Conservation (phyloP, 495 filamentous ascomycete species). For the Apiosordaria backusii region DNA sequence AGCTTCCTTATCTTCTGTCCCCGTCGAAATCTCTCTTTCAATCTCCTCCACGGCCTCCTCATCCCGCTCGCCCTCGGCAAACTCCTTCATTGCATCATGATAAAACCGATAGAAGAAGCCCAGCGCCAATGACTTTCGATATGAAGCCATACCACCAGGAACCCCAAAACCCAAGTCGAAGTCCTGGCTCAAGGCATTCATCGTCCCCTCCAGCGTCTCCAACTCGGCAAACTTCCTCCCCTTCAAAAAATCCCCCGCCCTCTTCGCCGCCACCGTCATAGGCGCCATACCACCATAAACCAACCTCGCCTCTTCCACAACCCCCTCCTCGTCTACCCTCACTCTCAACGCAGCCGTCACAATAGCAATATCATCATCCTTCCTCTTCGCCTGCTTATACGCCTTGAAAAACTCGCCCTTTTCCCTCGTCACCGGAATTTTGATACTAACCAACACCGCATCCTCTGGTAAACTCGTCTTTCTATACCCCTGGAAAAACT, state of each 20-base stretch:
- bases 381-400: constrained; percentile 94
- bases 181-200: constrained; percentile 81
- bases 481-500: constrained; percentile 91
- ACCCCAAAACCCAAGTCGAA: constrained; percentile 84
- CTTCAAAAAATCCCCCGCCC: constrained; percentile 62
- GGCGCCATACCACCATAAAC: constrained; percentile 92
- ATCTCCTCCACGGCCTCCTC: constrained; percentile 61
- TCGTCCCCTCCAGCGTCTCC: constrained; percentile 77
- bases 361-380: constrained; percentile 96
- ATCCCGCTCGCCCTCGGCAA: constrained; percentile 51
- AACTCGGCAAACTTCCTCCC: constrained; percentile 79
- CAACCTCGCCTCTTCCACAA: constrained; percentile 67
- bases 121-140: constrained; percentile 83
- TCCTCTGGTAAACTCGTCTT: constrained; percentile 76
- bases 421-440: constrained; percentile 69
- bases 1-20: constrained; percentile 58
- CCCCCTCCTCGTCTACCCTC: constrained; percentile 57
- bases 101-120: constrained; percentile 90
- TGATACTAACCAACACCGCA: constrained; percentile 78
- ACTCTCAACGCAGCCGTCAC: constrained; percentile 81
- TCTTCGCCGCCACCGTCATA: constrained; percentile 77
- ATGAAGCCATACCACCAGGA: constrained; percentile 94
- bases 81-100: constrained; percentile 54
- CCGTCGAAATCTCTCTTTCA: constrained; percentile 61
- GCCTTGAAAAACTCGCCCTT: constrained; percentile 69